phyloP scores from a whole-genome alignment of 768 basidiomycete species.

The Chalciporus chontae region DNA sequence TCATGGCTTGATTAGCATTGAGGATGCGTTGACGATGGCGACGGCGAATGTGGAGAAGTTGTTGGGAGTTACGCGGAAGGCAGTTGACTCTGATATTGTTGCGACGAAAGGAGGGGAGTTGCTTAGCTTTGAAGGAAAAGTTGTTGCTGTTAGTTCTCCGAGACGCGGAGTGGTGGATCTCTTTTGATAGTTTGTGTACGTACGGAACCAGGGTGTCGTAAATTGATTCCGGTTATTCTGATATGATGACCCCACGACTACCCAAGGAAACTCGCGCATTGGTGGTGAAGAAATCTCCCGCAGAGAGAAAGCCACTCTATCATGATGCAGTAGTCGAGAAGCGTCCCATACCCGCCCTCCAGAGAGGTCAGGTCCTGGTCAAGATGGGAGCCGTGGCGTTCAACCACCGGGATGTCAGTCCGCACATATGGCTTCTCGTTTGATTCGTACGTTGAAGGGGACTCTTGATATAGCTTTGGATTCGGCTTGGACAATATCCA shows the following conservation, averaged over 20 bases:
- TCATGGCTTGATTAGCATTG: constrained; percentile 37
- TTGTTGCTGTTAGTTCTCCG: constrained; percentile 40
- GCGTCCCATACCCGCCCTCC: constrained; percentile 46
- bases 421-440: background rate
- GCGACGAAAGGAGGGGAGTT: constrained; percentile 37
- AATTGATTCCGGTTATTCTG: background rate
- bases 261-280: constrained; percentile 48
- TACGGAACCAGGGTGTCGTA: no score
- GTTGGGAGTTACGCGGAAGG: constrained; percentile 32
- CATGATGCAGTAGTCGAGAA: constrained; percentile 57
- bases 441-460: background rate
- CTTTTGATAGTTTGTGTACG: constrained; percentile 23
- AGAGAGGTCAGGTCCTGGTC: constrained; percentile 59
- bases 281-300: constrained; percentile 42
- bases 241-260: constrained; percentile 13
- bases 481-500: constrained; percentile 66
- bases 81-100: constrained; percentile 35
- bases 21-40: constrained; percentile 39
- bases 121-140: constrained; percentile 44
- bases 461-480: constrained; percentile 56
- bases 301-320: constrained; percentile 40
- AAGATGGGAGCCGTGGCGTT: constrained; percentile 67
- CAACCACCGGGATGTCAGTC: constrained; percentile 70
- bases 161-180: constrained; percentile 35
- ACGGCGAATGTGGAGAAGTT: constrained; percentile 42